A percentile compares a stretch with the other conserved stretches of the same genome.
These are phyloP conservation scores for Choiromyces venosus DNA, from an alignment of 495 filamentous ascomycete genomes.

Conservation along the genomic window DNA sequence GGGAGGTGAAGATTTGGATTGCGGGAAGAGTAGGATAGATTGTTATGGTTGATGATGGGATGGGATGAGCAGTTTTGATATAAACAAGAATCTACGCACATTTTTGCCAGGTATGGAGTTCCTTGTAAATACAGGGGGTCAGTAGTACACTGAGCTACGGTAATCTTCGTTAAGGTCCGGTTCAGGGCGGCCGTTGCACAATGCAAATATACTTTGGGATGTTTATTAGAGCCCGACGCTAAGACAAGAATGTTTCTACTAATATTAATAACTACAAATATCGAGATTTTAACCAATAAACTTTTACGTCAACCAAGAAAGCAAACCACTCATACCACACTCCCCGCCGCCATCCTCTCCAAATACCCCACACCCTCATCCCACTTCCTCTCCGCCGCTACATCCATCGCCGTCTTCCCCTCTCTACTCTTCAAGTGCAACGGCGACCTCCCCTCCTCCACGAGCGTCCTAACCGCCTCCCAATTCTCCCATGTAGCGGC, in stretches of 20 bases:
- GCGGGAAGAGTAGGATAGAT: no score
- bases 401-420: slow-evolving; percentile 1
- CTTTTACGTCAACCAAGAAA: not conserved
- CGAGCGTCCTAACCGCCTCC: not conserved
- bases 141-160: no score
- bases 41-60: no score
- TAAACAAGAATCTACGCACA: no score
- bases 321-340: not conserved
- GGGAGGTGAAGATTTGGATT: no score
- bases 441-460: not conserved
- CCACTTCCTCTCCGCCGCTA: not conserved
- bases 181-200: no score
- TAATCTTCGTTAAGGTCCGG: no score
- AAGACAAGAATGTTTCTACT: not conserved
- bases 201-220: no score
- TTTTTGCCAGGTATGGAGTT: no score
- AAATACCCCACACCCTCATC: not conserved
- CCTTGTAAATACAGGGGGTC: no score
- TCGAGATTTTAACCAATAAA: not conserved
- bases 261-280: not conserved
- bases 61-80: no score
- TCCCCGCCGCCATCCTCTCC: not conserved
- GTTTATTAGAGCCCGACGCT: not conserved
- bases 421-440: not conserved
- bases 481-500: slow-evolving; percentile 7